Evolutionary conservation across 108 stramenopile species (phyloP).

Genomic region (Pseudonitzschia multistriata): DNA sequence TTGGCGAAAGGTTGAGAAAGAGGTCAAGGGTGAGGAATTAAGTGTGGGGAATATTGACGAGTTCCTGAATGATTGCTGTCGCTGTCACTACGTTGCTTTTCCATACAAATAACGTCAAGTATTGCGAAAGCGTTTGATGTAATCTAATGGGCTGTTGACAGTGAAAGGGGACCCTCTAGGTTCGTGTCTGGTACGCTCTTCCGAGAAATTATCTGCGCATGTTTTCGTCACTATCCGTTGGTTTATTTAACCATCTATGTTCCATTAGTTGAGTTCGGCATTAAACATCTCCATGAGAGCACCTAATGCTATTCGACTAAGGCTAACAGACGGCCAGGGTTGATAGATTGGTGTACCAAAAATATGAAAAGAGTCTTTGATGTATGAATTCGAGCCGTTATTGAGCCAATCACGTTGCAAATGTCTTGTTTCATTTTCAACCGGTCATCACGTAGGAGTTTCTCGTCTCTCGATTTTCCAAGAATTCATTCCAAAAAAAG

Average conservation of each 20-base stretch:
- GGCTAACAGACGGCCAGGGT: constrained; percentile 18
- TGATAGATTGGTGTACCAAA: neutral
- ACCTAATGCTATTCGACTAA: constrained; percentile 38
- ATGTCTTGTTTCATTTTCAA: neutral
- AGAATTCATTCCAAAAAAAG: neutral
- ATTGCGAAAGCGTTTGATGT: neutral
- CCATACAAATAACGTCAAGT: neutral
- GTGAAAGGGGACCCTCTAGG: neutral
- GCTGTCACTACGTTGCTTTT: neutral
- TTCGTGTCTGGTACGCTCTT: constrained; percentile 6
- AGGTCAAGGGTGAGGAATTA: neutral
- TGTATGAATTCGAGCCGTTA: constrained; percentile 14
- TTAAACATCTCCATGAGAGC: neutral
- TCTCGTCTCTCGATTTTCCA: neutral
- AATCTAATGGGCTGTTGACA: neutral
- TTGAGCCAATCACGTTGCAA: constrained; percentile 14
- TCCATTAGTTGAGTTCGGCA: neutral
- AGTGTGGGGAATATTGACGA: neutral
- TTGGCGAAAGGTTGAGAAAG: constrained; percentile 11
- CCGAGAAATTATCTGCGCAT: neutral
- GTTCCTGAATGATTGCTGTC: neutral
- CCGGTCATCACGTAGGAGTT: neutral
- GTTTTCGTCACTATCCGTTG: neutral
- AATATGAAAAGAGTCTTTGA: neutral
- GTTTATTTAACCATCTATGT: constrained; percentile 6